phyloP scores from a whole-genome alignment of 352 stramenopile genomes.

The Saprolegnia parasitica region DNA sequence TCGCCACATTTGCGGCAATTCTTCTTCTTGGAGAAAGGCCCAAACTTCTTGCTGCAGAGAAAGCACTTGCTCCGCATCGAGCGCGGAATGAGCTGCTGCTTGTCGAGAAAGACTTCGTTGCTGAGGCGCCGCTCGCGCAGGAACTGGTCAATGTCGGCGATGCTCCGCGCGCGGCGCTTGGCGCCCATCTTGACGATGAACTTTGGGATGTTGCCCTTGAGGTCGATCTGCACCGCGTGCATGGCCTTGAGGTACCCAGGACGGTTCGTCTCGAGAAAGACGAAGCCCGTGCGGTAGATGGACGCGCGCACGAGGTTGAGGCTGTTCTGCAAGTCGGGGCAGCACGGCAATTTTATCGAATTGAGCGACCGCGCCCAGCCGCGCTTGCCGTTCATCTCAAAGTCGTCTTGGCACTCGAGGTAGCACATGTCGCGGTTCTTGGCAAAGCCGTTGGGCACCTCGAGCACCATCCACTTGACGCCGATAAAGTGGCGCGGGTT shows the following conservation, averaged over 20 bases:
- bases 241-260: conserved; percentile 61
- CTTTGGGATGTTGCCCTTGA: conserved; percentile 56
- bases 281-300: conserved; percentile 71
- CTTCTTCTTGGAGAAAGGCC: conserved; percentile 55
- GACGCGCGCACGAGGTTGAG: conserved; percentile 56
- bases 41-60: conserved; percentile 55
- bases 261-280: conserved; percentile 67
- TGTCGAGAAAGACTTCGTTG: conserved; percentile 52
- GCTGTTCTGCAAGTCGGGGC: conserved; percentile 48
- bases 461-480: conserved; percentile 58
- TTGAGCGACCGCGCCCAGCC: conserved; percentile 71
- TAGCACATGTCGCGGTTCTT: conserved; percentile 69
- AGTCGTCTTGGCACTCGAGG: conserved; percentile 73
- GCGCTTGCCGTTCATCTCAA: conserved; percentile 54
- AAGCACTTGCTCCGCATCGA: conserved; percentile 52
- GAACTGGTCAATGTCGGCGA: conserved; percentile 47
- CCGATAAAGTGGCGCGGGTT: conserved; percentile 61
- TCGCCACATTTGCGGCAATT: conserved; percentile 69
- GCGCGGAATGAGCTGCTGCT: conserved; percentile 64
- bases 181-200: conserved; percentile 48
- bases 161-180: conserved; percentile 46
- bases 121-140: conserved; percentile 53
- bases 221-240: conserved; percentile 55
- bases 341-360: conserved; percentile 63
- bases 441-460: conserved; percentile 51